Conservation (phyloP, 2,329 filamentous ascomycete genomes). For the Ceratocystis destructans region DNA sequence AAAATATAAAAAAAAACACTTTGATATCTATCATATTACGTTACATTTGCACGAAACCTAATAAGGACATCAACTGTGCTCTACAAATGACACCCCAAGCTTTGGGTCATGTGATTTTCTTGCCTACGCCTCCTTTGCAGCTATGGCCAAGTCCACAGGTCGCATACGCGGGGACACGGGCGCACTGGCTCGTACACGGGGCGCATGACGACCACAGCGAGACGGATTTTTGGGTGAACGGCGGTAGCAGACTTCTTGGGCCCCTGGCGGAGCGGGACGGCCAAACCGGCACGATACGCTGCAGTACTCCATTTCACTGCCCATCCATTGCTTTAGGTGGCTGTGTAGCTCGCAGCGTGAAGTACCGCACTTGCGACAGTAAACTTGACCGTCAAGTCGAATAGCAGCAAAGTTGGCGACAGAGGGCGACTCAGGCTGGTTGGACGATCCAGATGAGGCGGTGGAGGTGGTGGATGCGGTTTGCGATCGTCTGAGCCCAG, state of each 20-base stretch:
- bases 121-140: background rate
- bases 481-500: background rate
- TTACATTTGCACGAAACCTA: background rate
- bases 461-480: constrained; percentile 11
- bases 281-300: constrained; percentile 45
- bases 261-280: constrained; percentile 32
- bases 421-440: constrained; percentile 16
- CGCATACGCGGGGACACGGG: constrained; percentile 13
- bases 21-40: background rate
- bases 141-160: background rate
- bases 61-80: background rate
- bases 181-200: constrained; percentile 16
- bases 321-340: constrained; percentile 48
- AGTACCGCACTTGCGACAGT: constrained; percentile 49
- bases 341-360: constrained; percentile 49
- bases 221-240: constrained; percentile 45
- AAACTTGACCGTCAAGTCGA: constrained; percentile 43
- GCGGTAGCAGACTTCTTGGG: constrained; percentile 42
- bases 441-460: constrained; percentile 15
- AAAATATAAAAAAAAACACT: background rate
- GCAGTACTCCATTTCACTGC: constrained; percentile 44
- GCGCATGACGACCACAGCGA: constrained; percentile 42
- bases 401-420: constrained; percentile 32
- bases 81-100: background rate
- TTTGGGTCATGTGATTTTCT: background rate